Percentiles rank a stretch among this genome's conserved stretches.
phyloP scores from a whole-genome alignment of 2,329 filamentous ascomycete species.

The Aspergillus ustus region DNA sequence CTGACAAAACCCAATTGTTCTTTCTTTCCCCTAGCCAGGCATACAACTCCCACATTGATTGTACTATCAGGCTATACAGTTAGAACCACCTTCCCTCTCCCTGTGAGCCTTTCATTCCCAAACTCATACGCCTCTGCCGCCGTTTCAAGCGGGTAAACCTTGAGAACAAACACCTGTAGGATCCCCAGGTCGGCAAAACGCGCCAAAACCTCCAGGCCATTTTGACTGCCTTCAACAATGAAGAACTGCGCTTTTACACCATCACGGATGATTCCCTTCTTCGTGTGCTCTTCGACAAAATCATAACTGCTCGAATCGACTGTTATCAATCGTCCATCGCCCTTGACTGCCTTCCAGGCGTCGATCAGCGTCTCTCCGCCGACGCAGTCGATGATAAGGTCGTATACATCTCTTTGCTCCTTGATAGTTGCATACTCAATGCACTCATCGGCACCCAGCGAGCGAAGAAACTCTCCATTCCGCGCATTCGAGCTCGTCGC shows the following conservation, averaged over 20 bases:
- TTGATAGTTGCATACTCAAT: conserved; percentile 40
- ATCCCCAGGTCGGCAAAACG: neutral
- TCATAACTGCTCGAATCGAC: conserved; percentile 36
- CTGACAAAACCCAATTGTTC: too few species aligned
- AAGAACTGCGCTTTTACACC: conserved; percentile 22
- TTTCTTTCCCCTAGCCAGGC: too few species aligned
- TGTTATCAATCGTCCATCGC: conserved; percentile 28
- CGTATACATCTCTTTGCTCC: conserved; percentile 14
- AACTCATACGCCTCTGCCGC: conserved; percentile 19
- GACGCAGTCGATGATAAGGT: conserved; percentile 35
- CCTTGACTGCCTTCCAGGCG: conserved; percentile 29
- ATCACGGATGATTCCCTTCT: conserved; percentile 23
- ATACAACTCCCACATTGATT: too few species aligned
- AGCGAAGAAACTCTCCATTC: conserved; percentile 40
- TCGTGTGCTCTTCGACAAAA: conserved; percentile 32
- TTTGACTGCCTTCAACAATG: conserved; percentile 11
- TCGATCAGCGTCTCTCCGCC: conserved; percentile 27
- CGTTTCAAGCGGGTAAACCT: conserved; percentile 1
- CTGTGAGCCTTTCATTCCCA: conserved; percentile 10
- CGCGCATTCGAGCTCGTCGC: conserved; percentile 39
- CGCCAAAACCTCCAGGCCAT: conserved; percentile 4
- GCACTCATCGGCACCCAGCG: conserved; percentile 44
- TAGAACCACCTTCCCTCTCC: conserved; percentile 22
- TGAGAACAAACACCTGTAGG: conserved; percentile 15
- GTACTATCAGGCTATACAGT: neutral